Evolutionary conservation across 1,284 basidiomycete genomes (phyloP), one percentile per base, ranked within the genome.

Genomic region (Schizopora paradoxa): DNA sequence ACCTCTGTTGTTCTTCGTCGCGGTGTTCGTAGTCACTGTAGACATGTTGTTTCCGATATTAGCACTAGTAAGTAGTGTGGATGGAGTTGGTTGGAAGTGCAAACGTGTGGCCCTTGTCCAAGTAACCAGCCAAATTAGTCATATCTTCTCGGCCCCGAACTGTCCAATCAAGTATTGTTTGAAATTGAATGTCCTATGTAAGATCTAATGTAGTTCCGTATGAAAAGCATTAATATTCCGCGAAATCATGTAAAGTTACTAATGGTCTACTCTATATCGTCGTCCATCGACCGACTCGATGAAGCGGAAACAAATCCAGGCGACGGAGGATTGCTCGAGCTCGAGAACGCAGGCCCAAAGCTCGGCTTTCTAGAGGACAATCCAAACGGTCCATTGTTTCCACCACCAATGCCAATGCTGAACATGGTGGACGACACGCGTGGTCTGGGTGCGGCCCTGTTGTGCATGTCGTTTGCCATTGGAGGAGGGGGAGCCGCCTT

Each of bases 171-270:
- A n/a, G n/a, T n/a, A n/a, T n/a, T n/a, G n/a, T n/a, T n/a, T n/a
- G n/a, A n/a, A 23, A 43, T 29, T 5, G 23, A 42, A 6, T 21
- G 14, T 13, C 14, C 16, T n/a, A 23, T 6, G 8, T 6, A 25
- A 43, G 16, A 16, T 48, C 40, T 48, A 50, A 19, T 50, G 43
- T 21, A 50, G 8, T 23, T 50, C 43, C 35, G 18, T 34, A 37
- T 50, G 43, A 21, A 46, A n/a, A n/a, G n/a, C n/a, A n/a, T n/a
- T n/a, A n/a, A n/a, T 19, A 13, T 42, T 35, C 16, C 26, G 16
- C 2, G 32, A 14, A 7, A 32, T 22, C 16, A n/a, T 32, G 13
- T 14, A 11, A 31, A 26, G 7, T 28, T 14, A 26, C 23, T 21
- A 19, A 31, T 21, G 44, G 25, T 7, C 10, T 18, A 25, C 4